Evolutionary conservation across 2,329 filamentous ascomycete genomes (phyloP), one percentile per base, ranked within the genome.

Genomic region (Ophiostoma novo-ulmi): DNA sequence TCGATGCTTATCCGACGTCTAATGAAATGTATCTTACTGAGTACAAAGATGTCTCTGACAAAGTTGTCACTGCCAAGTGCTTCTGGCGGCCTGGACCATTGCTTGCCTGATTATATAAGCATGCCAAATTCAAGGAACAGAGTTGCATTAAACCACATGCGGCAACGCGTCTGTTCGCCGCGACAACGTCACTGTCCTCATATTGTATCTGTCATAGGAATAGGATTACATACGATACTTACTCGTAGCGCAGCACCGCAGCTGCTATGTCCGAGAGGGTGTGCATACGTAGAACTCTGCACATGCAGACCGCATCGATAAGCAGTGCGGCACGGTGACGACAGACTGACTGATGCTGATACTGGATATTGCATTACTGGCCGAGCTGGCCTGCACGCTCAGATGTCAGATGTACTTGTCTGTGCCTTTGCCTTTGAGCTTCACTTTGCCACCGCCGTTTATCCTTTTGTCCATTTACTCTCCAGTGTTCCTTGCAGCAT

Each of bases 181-280:
- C 14, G 14, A 20, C 31, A 63, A 63, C 58, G 58, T 63, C 58
- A 63, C 58, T 36, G 17, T 44, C 4, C 14, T 11, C 39, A 44
- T n/a, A n/a, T n/a, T n/a, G n/a, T n/a, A n/a, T n/a, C n/a, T n/a
- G n/a, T n/a, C n/a, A n/a, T n/a, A n/a, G n/a, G n/a, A n/a, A n/a
- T n/a, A n/a, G n/a, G 39, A 17, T 44, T 44, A 5, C 39, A 44
- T 11, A 44, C 39, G 39, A 13, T 17, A 31, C 31, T 31, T 31
- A 3, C 31, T 31, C 3, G 31, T 31, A 2, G 31, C 3, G 31
- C 31, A 31, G 31, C 31, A 31, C 17, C 17, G 7, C 44, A 48
- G 17, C 44, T 48, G 44, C 44, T 14, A 61, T 61, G 26, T 61
- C 55, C 55, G 55, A 61, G 55, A 31, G 55, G 44, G 41, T 44